Conservation (phyloP, 371 early-diverging fungal genomes). For the Mortierella sp. region DNA sequence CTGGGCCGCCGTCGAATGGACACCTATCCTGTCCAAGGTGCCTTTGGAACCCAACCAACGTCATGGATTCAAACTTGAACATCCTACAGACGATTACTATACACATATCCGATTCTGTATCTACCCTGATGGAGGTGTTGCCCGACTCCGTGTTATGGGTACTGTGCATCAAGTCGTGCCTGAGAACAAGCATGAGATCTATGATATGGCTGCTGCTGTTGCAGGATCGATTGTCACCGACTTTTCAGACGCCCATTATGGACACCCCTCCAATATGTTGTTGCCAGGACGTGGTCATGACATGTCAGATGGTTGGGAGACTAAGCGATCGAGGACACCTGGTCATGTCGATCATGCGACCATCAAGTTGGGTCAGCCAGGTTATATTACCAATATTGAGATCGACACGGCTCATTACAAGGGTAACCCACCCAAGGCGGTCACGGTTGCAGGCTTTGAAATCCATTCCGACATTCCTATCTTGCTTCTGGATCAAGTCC, state of each 20-base stretch:
- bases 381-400: slow-evolving; percentile 74
- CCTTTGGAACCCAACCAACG: slow-evolving; percentile 67
- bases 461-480: slow-evolving; percentile 30
- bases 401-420: slow-evolving; percentile 85
- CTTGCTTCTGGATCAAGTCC: slow-evolving; percentile 49
- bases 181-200: slow-evolving; percentile 54
- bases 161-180: slow-evolving; percentile 75
- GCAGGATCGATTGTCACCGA: slow-evolving; percentile 76
- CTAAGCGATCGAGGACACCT: slow-evolving; percentile 68
- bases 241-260: slow-evolving; percentile 80
- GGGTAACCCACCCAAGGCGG: slow-evolving; percentile 84
- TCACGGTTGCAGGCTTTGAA: slow-evolving; percentile 40
- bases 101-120: slow-evolving; percentile 83
- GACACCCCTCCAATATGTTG: slow-evolving; percentile 74
- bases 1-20: slow-evolving; percentile 65
- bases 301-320: slow-evolving; percentile 83
- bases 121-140: slow-evolving; percentile 90
- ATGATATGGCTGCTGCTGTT: slow-evolving; percentile 80
- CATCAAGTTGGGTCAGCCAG: slow-evolving; percentile 69
- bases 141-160: slow-evolving; percentile 85
- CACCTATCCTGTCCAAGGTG: slow-evolving; percentile 74
- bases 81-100: slow-evolving; percentile 53
- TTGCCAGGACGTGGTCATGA: slow-evolving; percentile 77
- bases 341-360: slow-evolving; percentile 74
- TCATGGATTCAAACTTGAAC: slow-evolving; percentile 72